Base-by-base conservation (phyloP, 345 rosid genomes). In the Raphanus raphanistrum region DNA sequence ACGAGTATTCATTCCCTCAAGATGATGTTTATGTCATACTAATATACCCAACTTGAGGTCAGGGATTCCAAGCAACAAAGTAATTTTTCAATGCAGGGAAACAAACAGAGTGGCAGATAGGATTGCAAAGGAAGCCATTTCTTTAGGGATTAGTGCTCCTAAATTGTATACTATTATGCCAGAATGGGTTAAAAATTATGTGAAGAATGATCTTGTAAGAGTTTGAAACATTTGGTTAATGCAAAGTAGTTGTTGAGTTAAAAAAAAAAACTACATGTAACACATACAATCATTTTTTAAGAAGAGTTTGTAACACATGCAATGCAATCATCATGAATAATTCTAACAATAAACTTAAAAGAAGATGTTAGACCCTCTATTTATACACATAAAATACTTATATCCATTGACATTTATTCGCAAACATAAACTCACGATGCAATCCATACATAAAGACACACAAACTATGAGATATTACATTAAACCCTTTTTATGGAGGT, bases 361-460 rank as follows among this genome's bases (percentile, higher is more conserved):
- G 31, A 67, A 41, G 35, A 68, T 9, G 63, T 33, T 13, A 6
- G 32, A 10, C 15, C 25, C 26, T 48, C 58, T 63, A 21, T 32
- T n/a, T 50, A 13, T 45, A 61, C 38, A 60, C 67, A 36, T 4
- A 4, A 8, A 33, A 70, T 50, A 41, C 59, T 38, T 28, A 36
- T 26, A n/a, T 41, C 10, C 26, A 66, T 38, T 27, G 50, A 65
- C 72, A 38, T 72, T 72, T 58, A 71, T 65, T 66, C 63, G 35
- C 55, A 78, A 58, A 71, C 62, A 64, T 6, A 43, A 64, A 65
- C 15, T 25, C 35, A 70, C 29, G 45, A 16, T 58, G 68, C 68
- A 72, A 65, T 66, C 54, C 72, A 65, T 31, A 78, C 63, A 65
- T 65, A 77, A 71, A 57, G 0, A 50, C 38, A 17, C 73, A 72